Percentiles rank a stretch among this genome's conserved stretches.
phyloP scores from a whole-genome alignment of 2,329 filamentous ascomycete species.

The Tolypocladium sp. region DNA sequence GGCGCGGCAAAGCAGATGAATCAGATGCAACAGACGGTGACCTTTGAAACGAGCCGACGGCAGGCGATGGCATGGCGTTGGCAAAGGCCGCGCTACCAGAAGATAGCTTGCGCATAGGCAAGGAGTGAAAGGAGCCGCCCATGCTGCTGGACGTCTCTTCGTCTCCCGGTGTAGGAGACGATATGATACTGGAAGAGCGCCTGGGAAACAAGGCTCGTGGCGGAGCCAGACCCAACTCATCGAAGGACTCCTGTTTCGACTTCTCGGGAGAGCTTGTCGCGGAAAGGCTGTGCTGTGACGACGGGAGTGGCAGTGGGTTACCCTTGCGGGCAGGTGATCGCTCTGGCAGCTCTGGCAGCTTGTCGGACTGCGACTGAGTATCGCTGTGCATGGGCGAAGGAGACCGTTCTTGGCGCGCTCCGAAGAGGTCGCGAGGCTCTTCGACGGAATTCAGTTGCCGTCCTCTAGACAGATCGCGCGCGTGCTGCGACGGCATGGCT shows the following conservation, averaged over 20 bases:
- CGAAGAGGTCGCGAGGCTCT: slow-evolving; percentile 35
- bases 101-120: slow-evolving; percentile 68
- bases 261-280: slow-evolving; percentile 35
- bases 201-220: slow-evolving; percentile 40
- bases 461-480: slow-evolving; percentile 29
- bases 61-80: slow-evolving; percentile 43
- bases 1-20: slow-evolving; percentile 60
- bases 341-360: slow-evolving; percentile 12
- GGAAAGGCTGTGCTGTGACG: slow-evolving; percentile 23
- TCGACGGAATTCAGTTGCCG: slow-evolving; percentile 28
- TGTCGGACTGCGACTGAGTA: slow-evolving; percentile 18
- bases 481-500: slow-evolving; percentile 31
- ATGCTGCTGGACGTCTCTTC: slow-evolving; percentile 55
- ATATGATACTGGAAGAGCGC: slow-evolving; percentile 51
- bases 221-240: slow-evolving; percentile 41
- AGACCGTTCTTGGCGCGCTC: slow-evolving; percentile 48
- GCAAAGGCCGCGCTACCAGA: slow-evolving; percentile 50
- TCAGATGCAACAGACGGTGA: slow-evolving; percentile 84
- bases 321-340: slow-evolving; percentile 23
- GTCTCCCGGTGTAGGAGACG: slow-evolving; percentile 59
- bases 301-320: slow-evolving; percentile 18
- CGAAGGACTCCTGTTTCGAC: slow-evolving; percentile 34
- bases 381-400: slow-evolving; percentile 41
- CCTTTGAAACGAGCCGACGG: slow-evolving; percentile 52
- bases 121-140: slow-evolving; percentile 47